Percentiles rank a stretch among this genome's conserved stretches.
phyloP scores from a whole-genome alignment of 129 eudicot genomes.

The Flaveria robusta region DNA sequence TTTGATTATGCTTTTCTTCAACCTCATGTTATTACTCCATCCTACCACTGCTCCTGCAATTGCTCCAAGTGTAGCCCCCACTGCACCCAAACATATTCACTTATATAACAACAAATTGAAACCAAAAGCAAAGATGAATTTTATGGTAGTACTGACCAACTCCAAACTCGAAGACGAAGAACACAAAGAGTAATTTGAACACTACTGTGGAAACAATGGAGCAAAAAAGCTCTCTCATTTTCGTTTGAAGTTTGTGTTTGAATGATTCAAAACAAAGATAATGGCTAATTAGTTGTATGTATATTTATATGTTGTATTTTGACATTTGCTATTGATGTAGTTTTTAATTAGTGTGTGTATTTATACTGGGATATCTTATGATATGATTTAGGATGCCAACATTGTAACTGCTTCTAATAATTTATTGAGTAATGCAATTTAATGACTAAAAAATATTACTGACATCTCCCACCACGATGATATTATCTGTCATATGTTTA shows the following conservation, averaged over 20 bases:
- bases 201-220: constrained; percentile 20
- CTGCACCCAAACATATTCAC: constrained; percentile 6
- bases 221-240: constrained; percentile 32
- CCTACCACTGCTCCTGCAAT: constrained; percentile 24
- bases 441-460: not conserved
- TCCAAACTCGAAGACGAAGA: constrained; percentile 24
- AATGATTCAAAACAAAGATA: constrained; percentile 14
- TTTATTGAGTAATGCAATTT: not conserved
- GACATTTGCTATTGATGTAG: too few species aligned
- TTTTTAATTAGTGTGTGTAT: too few species aligned
- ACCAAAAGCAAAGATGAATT: not conserved
- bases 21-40: constrained; percentile 29
- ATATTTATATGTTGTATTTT: not conserved
- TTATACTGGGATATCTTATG: not conserved
- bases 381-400: constrained; percentile 12
- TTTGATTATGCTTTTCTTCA: not conserved
- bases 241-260: not conserved
- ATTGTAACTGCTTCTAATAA: not conserved
- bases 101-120: not conserved
- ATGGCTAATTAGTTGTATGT: not conserved
- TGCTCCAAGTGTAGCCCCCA: constrained; percentile 29
- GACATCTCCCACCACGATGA: not conserved
- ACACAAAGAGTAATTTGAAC: constrained; percentile 11
- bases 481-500: too few species aligned
- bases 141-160: constrained; percentile 7